phyloP scores from a whole-genome alignment of 106 monocot species.

The Dendrobium catenatum region DNA sequence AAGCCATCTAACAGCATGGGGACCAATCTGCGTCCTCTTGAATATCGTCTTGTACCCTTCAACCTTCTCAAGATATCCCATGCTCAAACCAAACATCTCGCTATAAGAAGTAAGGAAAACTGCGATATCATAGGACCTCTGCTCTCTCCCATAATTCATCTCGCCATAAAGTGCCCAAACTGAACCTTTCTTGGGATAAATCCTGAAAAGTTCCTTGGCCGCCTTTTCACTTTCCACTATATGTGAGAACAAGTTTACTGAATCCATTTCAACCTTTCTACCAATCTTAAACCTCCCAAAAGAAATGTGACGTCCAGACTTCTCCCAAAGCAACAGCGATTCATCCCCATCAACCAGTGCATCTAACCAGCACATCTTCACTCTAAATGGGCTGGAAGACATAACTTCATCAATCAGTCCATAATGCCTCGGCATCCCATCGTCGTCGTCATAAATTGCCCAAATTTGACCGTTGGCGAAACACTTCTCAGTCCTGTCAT shows the following conservation, averaged over 20 bases:
- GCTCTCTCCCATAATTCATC: constrained; percentile 9
- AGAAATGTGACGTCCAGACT: constrained; percentile 37
- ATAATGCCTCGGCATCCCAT: constrained; percentile 92
- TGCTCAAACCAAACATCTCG: constrained; percentile 68
- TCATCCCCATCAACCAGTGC: constrained; percentile 27
- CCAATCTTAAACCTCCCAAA: constrained; percentile 79
- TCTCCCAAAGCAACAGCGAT: constrained; percentile 31
- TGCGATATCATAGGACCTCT: constrained; percentile 60
- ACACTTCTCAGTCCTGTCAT: constrained; percentile 58
- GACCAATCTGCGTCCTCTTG: constrained; percentile 56
- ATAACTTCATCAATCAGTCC: constrained; percentile 55
- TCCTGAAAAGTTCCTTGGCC: constrained; percentile 64
- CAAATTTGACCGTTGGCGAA: constrained; percentile 85
- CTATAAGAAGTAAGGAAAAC: constrained; percentile 63
- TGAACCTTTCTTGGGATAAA: constrained; percentile 83
- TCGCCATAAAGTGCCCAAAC: constrained; percentile 82
- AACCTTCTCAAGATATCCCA: constrained; percentile 84
- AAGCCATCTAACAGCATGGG: constrained; percentile 58
- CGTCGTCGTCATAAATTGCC: constrained; percentile 83
- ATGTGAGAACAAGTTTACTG: constrained; percentile 89
- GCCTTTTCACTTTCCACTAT: constrained; percentile 54
- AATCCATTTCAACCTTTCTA: constrained; percentile 41
- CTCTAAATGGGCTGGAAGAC: constrained; percentile 39
- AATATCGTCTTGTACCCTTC: constrained; percentile 82
- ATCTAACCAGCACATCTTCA: constrained; percentile 76